These are phyloP conservation scores for Nigrospora osmanthi DNA, from an alignment of 2,329 filamentous ascomycete genomes.

Conservation along the genomic window DNA sequence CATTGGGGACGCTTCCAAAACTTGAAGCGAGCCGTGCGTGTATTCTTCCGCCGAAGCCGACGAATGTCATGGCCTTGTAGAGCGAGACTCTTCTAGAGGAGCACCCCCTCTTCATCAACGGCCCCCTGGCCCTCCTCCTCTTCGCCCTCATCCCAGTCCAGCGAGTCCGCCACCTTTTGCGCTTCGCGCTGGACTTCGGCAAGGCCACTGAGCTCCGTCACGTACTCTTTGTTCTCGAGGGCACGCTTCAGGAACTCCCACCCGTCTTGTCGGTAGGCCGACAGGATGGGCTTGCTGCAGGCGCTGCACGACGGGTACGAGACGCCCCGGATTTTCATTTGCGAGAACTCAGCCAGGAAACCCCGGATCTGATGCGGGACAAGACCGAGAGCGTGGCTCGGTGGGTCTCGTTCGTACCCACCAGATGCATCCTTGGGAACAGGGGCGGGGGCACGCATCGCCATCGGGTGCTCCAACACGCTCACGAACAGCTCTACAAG, in stretches of 20 bases:
- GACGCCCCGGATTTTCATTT: slow-evolving; percentile 62
- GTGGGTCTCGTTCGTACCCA: slow-evolving; percentile 45
- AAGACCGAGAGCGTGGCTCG: slow-evolving; percentile 54
- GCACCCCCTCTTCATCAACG: slow-evolving; percentile 23
- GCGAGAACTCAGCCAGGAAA: slow-evolving; percentile 67
- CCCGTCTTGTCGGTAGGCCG: slow-evolving; percentile 57
- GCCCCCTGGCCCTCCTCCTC: slow-evolving; percentile 17
- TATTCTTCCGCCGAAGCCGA: slow-evolving; percentile 10
- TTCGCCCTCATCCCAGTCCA: slow-evolving; percentile 25
- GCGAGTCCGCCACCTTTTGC: slow-evolving; percentile 16
- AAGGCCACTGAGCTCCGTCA: slow-evolving; percentile 55
- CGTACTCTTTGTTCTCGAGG: slow-evolving; percentile 67
- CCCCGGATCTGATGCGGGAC: slow-evolving; percentile 78
- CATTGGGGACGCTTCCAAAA: slow-evolving; percentile 16
- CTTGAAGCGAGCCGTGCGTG: slow-evolving; percentile 13
- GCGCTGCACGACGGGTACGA: slow-evolving; percentile 78
- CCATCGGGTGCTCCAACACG: slow-evolving; percentile 76
- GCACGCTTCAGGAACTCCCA: slow-evolving; percentile 75
- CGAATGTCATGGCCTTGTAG: slow-evolving; percentile 1
- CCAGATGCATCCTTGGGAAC: slow-evolving; percentile 26
- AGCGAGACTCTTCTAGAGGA: slow-evolving; percentile 19
- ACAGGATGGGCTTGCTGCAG: slow-evolving; percentile 63
- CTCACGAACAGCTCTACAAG: slow-evolving; percentile 87
- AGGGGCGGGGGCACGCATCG: slow-evolving; percentile 54
- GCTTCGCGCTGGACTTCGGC: slow-evolving; percentile 24